Evolutionary conservation across 1,284 basidiomycete genomes (phyloP), one percentile per base, ranked within the genome.

Genomic region (Termitomyces sp.): DNA sequence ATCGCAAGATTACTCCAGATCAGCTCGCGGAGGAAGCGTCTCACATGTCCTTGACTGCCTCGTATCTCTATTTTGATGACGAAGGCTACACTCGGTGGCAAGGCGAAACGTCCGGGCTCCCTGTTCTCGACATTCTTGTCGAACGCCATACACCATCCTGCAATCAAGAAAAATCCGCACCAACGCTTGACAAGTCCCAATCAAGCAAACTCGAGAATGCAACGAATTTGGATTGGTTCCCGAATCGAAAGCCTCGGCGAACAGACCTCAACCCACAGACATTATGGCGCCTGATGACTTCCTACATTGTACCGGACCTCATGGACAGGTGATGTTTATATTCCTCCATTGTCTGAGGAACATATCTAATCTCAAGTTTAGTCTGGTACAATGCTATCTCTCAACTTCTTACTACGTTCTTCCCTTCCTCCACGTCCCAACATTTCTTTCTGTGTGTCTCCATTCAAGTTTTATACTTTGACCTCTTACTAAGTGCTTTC

Each of bases 341-440:
- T 48, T 57, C 55, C 8, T 50, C 41, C 39, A 24, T 44, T 33
- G 30, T 31, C 9, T 13, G 14, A 46, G 10, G 30, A 10, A 33
- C 46, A 13, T 58, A 14, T 58, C 61, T 68, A 26, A 68, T 46
- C 53, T 57, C 43, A 30, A 49, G 42, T 53, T 40, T 57, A 90
- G 86, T 62, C 76, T 91, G 53, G 86, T 89, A 3, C 86, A 88
- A 62, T 88, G 82, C 65, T 88, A 85, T 68, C 74, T 95, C 50
- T 93, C 90, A 18, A 95, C 92, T 37, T 89, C 91, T n/a, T 92
- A 91, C 65, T 91, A 94, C 59, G 78, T 94, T 48, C 82, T 93
- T 68, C 92, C 92, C 2, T 94, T 94, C 71, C 76, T 95, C 38
- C 92, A 95, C 61, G 85, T 94, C 53, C 92, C 92, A 10, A 86